Evolutionary conservation across 805 yeast genomes (phyloP), one percentile per base, ranked within the genome.

Genomic region (Ogataea ramenticola): DNA sequence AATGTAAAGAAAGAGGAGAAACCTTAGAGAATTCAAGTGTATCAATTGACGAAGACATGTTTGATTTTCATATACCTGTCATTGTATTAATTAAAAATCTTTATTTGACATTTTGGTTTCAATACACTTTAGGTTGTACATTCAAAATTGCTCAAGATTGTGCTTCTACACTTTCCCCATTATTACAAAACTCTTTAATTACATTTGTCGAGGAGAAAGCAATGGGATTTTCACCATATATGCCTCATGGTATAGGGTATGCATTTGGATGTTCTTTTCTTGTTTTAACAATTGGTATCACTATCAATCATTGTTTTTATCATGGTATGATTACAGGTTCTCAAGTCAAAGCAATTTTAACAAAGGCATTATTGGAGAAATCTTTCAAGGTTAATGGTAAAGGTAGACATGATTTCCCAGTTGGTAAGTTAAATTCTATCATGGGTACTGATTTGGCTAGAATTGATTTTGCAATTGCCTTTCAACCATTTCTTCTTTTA

Each of bases 371-470:
- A 12, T 69, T 81, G 47, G 72, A 72, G 39, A 85, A 86, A 57
- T 69, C 86, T 15, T 74, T 82, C 50, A 65, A 58, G 41, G 66
- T 85, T 17, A 73, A 79, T 43, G 70, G 77, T 10, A 69, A 67
- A 42, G 79, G 90, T 5, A 76, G 71, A 41, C 81, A 80, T 53
- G 67, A 72, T 46, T 86, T 68, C 56, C 80, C 95, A 1, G 71
- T 76, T 32, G 86, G 93, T 45, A 80, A 78, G 48, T 72, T 89
- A 44, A 86, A 91, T 32, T 77, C 84, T 14, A 62, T 85, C 58
- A 75, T 84, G 61, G 80, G 86, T 46, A 77, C 90, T 0, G 95
- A 86, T 57, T 66, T 85, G 33, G 70, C 85, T 22, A 75, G 91
- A 55, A 68, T 85, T 19, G 90, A 83, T 58, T 70, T 81, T 52